phyloP scores from a whole-genome alignment of 164 flowering plant species.

The Litsea cubeba region DNA sequence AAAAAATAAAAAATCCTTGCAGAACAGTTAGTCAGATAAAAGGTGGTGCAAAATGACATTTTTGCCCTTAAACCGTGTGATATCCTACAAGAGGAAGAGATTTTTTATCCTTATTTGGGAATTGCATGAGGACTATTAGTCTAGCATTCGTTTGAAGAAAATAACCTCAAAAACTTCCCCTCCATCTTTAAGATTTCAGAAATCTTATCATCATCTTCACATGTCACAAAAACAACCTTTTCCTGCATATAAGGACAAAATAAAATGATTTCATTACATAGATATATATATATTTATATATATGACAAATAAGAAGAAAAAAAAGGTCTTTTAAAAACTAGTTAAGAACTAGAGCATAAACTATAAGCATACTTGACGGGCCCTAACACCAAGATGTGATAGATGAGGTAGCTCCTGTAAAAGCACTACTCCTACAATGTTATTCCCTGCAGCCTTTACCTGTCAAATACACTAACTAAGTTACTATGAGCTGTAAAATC shows the following conservation, averaged over 20 bases:
- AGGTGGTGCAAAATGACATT: no score
- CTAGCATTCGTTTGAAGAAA: conserved; percentile 1
- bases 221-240: conserved; percentile 91
- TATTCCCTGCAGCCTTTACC: conserved; percentile 84
- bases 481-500: not conserved
- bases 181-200: conserved; percentile 37
- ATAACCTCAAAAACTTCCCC: conserved; percentile 73
- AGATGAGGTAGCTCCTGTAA: conserved; percentile 95
- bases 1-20: no score
- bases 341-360: not conserved
- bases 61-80: no score
- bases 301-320: not conserved
- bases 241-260: conserved; percentile 48
- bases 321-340: not conserved
- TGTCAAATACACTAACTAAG: conserved; percentile 22
- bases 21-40: no score
- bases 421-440: conserved; percentile 80
- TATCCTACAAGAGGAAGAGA: no score
- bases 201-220: conserved; percentile 83
- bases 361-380: conserved; percentile 70
- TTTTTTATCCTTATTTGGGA: no score
- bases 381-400: conserved; percentile 97
- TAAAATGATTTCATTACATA: conserved; percentile 3
- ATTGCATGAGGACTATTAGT: no score
- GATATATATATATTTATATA: no score